phyloP scores from a whole-genome alignment of 192 early-diverging fungal genomes.

The Backusella westeae region DNA sequence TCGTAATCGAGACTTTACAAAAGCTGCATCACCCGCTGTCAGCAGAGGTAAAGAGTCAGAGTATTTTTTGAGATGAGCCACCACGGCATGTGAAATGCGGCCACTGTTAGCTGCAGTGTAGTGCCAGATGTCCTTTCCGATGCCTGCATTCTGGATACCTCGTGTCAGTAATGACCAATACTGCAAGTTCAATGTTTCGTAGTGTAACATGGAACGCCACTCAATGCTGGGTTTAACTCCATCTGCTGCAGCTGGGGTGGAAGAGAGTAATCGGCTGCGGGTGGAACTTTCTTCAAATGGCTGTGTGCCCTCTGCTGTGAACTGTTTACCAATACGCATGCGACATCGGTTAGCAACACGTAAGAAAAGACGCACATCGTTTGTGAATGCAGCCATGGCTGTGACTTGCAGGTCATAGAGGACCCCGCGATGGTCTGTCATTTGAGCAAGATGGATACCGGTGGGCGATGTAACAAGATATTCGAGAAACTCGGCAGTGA shows the following conservation, averaged over 20 bases:
- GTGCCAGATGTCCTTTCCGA: constrained; percentile 55
- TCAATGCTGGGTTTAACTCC: background rate
- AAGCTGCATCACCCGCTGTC: constrained; percentile 30
- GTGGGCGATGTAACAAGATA: constrained; percentile 53
- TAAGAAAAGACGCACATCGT: constrained; percentile 53
- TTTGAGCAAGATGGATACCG: constrained; percentile 48
- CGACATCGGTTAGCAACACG: constrained; percentile 55
- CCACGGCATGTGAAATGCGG: constrained; percentile 43
- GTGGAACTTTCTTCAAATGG: constrained; percentile 25
- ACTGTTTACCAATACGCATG: constrained; percentile 63
- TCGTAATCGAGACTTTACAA: constrained; percentile 30
- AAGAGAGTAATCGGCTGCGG: background rate
- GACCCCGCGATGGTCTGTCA: constrained; percentile 55
- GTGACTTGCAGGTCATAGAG: constrained; percentile 57
- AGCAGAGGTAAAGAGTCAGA: constrained; percentile 23
- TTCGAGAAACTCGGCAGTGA: constrained; percentile 52
- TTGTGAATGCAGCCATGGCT: constrained; percentile 51
- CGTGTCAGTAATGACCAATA: constrained; percentile 56
- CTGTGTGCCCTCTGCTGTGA: constrained; percentile 35
- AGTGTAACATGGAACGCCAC: constrained; percentile 30
- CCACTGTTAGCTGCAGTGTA: constrained; percentile 47
- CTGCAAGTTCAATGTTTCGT: constrained; percentile 52
- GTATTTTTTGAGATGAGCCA: constrained; percentile 40
- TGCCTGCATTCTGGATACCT: constrained; percentile 48
- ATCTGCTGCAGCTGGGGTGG: background rate